phyloP scores from a whole-genome alignment of 2,329 filamentous ascomycete genomes.

The Neurospora sp. region DNA sequence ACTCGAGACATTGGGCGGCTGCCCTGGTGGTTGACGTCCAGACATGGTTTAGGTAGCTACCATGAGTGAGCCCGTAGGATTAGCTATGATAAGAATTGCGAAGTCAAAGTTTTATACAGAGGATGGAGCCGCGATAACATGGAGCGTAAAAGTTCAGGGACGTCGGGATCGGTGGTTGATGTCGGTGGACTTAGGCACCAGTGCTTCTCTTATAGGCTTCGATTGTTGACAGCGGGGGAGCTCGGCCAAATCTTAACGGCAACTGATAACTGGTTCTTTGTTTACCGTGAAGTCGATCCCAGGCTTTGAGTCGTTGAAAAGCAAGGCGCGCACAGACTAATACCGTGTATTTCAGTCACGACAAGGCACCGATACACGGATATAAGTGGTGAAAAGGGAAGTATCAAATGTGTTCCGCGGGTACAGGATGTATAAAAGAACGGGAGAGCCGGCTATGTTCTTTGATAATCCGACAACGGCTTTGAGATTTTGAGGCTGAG shows the following conservation, averaged over 20 bases:
- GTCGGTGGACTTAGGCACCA: not conserved
- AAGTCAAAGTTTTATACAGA: not conserved
- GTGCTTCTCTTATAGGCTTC: not conserved
- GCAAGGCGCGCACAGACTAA: not conserved
- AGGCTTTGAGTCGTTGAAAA: not conserved
- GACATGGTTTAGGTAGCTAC: not conserved
- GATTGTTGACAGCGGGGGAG: not conserved
- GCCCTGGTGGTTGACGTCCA: not conserved
- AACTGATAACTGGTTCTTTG: not conserved
- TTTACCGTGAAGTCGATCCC: not conserved
- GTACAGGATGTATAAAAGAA: not conserved
- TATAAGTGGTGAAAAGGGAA: not conserved
- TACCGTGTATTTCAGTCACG: not conserved
- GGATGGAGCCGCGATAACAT: not conserved
- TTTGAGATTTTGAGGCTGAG: not conserved
- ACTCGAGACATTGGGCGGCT: constrained; percentile 28
- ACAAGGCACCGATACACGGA: not conserved
- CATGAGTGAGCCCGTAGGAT: not conserved
- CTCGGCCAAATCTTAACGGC: not conserved
- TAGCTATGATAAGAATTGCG: not conserved
- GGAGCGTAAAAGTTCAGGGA: not conserved
- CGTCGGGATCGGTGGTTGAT: not conserved
- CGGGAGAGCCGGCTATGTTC: not conserved
- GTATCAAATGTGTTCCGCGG: not conserved
- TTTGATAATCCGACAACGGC: not conserved